Conservation (phyloP, 345 rosid genomes). For the Eucalyptus erythrocorys region DNA sequence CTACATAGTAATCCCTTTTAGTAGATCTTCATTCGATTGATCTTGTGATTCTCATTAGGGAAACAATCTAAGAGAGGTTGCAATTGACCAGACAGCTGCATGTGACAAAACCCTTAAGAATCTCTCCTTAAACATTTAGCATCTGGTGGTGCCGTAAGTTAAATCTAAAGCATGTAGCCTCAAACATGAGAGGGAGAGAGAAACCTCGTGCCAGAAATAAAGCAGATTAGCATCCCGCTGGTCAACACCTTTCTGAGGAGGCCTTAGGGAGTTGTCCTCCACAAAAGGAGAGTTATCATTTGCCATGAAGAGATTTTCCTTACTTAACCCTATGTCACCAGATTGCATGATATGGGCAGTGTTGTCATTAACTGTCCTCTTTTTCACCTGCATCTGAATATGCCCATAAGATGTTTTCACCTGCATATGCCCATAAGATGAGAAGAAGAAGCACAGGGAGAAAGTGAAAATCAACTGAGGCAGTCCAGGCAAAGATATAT, state of each 20-base stretch:
- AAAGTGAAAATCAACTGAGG: background rate
- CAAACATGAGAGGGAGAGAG: background rate
- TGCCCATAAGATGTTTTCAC: no score
- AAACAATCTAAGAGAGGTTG: background rate
- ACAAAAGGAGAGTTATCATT: slow-evolving; percentile 76
- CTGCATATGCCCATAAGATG: slow-evolving; percentile 17
- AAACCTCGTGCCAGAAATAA: slow-evolving; percentile 90
- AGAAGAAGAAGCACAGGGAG: background rate
- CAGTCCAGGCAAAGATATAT: background rate
- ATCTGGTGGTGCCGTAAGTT: background rate
- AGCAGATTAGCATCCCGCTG: slow-evolving; percentile 97
- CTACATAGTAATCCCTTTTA: background rate
- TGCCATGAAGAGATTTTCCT: slow-evolving; percentile 41
- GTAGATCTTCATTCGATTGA: background rate
- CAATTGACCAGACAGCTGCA: background rate
- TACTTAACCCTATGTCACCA: slow-evolving; percentile 58
- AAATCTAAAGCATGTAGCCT: background rate
- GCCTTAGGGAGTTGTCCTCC: slow-evolving; percentile 50
- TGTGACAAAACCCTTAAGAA: background rate
- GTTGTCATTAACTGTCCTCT: slow-evolving; percentile 43
- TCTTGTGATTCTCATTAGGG: background rate
- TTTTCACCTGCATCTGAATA: no score
- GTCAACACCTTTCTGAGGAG: slow-evolving; percentile 50
- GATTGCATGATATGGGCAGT: slow-evolving; percentile 79
- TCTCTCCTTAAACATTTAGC: background rate